Conservation (phyloP, 352 stramenopile species). For the Phytophthora rubi region DNA sequence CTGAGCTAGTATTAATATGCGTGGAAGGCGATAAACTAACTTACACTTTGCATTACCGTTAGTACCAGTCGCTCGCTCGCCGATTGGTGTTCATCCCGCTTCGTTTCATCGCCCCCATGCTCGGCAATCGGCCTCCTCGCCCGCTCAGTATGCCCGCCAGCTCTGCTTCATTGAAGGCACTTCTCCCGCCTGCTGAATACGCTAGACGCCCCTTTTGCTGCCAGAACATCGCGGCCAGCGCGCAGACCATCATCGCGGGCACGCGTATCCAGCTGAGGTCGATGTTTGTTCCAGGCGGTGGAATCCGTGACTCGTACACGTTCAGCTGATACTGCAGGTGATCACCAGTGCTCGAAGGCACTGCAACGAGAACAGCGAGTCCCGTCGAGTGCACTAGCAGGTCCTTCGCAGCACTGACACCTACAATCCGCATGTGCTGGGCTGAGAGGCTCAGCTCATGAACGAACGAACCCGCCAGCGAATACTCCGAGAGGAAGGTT, state of each 20-base stretch:
- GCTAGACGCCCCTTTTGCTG: conserved; percentile 30
- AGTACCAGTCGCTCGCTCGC: conserved; percentile 21
- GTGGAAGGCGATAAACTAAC: no score
- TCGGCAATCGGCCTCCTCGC: conserved; percentile 13
- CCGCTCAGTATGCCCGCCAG: conserved; percentile 17
- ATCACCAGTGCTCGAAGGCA: not conserved
- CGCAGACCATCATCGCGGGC: conserved; percentile 41
- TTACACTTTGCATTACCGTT: not conserved
- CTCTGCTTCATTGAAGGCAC: conserved; percentile 26
- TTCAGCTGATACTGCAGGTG: conserved; percentile 13
- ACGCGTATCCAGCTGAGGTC: conserved; percentile 44
- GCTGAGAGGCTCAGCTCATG: conserved; percentile 4
- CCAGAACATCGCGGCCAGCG: conserved; percentile 41
- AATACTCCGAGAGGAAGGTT: conserved; percentile 31
- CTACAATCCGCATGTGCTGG: conserved; percentile 2
- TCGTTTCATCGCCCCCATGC: conserved; percentile 14
- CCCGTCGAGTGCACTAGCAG: conserved; percentile 23
- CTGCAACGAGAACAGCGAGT: conserved; percentile 21
- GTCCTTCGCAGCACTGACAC: conserved; percentile 20
- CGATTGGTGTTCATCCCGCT: conserved; percentile 10
- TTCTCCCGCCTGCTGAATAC: conserved; percentile 10
- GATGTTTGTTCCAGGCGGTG: conserved; percentile 24
- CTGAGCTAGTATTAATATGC: no score
- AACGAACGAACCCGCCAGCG: not conserved
- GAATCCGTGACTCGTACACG: conserved; percentile 33